These are phyloP conservation scores for Psilocybe azurescens DNA, from an alignment of 768 basidiomycete species.

Conservation along the genomic window DNA sequence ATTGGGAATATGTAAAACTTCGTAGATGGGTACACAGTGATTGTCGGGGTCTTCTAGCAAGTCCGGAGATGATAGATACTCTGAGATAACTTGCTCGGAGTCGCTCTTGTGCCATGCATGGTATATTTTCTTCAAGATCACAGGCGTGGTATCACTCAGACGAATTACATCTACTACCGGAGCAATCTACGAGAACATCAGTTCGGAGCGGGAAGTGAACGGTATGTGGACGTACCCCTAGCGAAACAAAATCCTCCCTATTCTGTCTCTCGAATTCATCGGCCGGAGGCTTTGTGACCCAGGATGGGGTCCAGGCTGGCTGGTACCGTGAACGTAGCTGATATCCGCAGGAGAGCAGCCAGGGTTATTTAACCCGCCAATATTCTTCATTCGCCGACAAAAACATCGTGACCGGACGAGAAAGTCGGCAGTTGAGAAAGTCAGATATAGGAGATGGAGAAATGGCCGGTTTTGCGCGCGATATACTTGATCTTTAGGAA, in stretches of 20 bases:
- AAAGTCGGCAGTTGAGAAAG: too few relatives aligned
- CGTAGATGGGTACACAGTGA: conserved; percentile 38
- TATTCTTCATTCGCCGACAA: not conserved
- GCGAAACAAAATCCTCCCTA: not conserved
- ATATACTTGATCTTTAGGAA: too few relatives aligned
- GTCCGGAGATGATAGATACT: conserved; percentile 21
- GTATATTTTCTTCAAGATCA: conserved; percentile 34
- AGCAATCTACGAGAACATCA: conserved; percentile 8
- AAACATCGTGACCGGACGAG: too few relatives aligned
- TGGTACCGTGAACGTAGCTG: conserved; percentile 34
- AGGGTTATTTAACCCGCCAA: conserved; percentile 31
- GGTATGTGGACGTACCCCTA: not conserved
- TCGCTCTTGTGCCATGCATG: conserved; percentile 10
- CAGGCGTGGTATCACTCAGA: conserved; percentile 27
- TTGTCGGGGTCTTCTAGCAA: conserved; percentile 31
- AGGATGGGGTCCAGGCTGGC: conserved; percentile 39
- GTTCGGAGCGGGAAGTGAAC: too few relatives aligned
- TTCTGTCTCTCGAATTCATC: not conserved
- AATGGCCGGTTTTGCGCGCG: too few relatives aligned
- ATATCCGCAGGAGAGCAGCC: conserved; percentile 35
- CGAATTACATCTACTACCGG: conserved; percentile 31
- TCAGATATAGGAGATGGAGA: too few relatives aligned
- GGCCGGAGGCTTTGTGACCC: conserved; percentile 21
- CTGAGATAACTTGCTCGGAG: conserved; percentile 34
- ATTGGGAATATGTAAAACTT: conserved; percentile 24